Base-by-base conservation (phyloP, 768 basidiomycete species). In the Pleurotus platypus region DNA sequence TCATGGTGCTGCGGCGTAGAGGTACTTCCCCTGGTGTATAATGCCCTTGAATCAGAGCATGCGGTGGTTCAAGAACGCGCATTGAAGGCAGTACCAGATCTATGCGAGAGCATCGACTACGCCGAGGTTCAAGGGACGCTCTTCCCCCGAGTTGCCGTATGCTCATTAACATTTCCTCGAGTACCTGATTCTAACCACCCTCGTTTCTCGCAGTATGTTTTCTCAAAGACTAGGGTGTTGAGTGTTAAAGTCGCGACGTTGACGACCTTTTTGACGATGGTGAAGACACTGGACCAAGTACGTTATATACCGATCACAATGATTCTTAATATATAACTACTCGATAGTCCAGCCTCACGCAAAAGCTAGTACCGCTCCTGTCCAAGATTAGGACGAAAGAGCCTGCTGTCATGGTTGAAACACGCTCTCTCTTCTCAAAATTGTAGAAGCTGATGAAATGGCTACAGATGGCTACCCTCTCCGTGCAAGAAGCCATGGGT, bases 301-400 rank as follows among this genome's bases (percentile, higher is more conserved):
- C 46, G 70, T 58, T 30, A 11, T 46, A 3, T 26, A 6, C 1
- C 38, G n/a, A 40, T 20, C 49, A 26, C 24, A 51, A 11, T 60
- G 8, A n/a, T 15, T 15, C 48, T 24, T 20, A 49, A 37, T 56
- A 39, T 42, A 49, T 53, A 18, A 18, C 13, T n/a, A 40, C 11
- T 16, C 46, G 55, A 5, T 56, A 92, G 89, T 75, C 83, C 42
- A 95, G 89, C 64, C 68, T 99, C 51, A 98, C 97, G 0, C 94
- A 96, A 66, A 98, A 97, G 69, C 79, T 99, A 16, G 96, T 98
- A 2, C 97, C 97, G 1, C 72, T 98, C 13, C 78, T 99, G 22
- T 89, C 94, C 0, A 97, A 93, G 69, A 97, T 98, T 60, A 86
- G 94, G 38, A 98, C 96, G 4, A 96, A 94, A 68, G 95, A 98